Conservation (phyloP, 192 early-diverging fungal species). For the Coemansia sp. region DNA sequence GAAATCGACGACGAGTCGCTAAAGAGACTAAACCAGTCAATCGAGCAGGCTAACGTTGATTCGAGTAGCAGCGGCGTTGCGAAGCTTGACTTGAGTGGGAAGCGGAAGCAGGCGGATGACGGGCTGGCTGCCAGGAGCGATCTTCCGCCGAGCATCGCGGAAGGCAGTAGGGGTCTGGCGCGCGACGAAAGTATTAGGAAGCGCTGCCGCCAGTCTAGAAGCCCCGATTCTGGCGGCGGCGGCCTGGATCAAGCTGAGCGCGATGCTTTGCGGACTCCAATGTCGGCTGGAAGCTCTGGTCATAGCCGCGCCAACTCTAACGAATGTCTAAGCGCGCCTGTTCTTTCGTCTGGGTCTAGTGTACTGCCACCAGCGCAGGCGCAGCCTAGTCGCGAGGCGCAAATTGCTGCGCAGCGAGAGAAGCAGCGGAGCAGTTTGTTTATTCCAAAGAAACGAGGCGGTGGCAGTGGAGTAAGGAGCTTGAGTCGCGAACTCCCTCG, state of each 20-base stretch:
- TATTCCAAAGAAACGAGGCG: conserved; percentile 37
- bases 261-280: not conserved
- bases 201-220: not conserved
- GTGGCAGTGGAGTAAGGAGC: not conserved
- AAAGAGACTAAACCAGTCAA: conserved; percentile 13
- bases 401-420: conserved; percentile 9
- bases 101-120: not conserved
- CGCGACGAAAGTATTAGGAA: conserved; percentile 2
- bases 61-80: not conserved
- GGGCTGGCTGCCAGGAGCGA: not conserved
- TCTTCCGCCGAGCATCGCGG: not conserved
- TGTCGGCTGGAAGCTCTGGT: not conserved
- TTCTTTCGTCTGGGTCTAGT: not conserved
- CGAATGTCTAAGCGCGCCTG: not conserved
- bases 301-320: not conserved
- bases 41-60: not conserved
- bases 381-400: not conserved
- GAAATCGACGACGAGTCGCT: conserved; percentile 29
- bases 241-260: not conserved
- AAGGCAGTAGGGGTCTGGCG: not conserved
- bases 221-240: not conserved
- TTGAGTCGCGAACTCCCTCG: not conserved
- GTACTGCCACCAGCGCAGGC: not conserved
- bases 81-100: not conserved
- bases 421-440: conserved; percentile 40